Conservation (phyloP, 306 rosid species). For the Styphnolobium japonicum region DNA sequence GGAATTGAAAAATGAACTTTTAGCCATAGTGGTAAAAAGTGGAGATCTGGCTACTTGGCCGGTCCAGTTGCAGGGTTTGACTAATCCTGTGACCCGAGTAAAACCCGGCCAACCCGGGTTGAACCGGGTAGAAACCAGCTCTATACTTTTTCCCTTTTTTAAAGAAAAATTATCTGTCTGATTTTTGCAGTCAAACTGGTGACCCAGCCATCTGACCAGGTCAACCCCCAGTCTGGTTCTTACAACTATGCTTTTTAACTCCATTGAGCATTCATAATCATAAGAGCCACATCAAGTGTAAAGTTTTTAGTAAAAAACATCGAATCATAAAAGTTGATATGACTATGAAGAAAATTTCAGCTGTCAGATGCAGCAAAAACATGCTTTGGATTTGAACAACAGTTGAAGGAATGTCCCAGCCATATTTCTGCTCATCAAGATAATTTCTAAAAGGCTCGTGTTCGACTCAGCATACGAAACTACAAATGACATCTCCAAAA, state of each 20-base stretch:
- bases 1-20: too few relatives aligned
- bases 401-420: not conserved
- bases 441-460: conserved; percentile 3
- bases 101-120: too few relatives aligned
- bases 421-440: not conserved
- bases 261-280: not conserved
- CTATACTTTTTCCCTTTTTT: too few relatives aligned
- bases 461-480: not conserved
- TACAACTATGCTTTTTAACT: conserved; percentile 18
- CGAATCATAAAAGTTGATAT: not conserved
- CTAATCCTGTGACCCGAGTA: too few relatives aligned
- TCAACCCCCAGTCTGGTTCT: not conserved
- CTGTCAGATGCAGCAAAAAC: conserved; percentile 8
- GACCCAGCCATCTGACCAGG: not conserved
- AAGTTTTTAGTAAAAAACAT: not conserved
- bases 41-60: too few relatives aligned
- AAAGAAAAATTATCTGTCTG: not conserved
- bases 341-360: conserved; percentile 8
- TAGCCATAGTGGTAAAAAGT: too few relatives aligned
- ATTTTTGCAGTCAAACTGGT: too few relatives aligned
- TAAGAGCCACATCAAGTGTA: not conserved
- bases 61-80: too few relatives aligned
- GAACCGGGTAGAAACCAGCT: too few relatives aligned
- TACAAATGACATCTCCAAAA: not conserved
- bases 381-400: conserved; percentile 9